phyloP scores from a whole-genome alignment of 2,329 filamentous ascomycete species.

The Sphaerulina populicola region DNA sequence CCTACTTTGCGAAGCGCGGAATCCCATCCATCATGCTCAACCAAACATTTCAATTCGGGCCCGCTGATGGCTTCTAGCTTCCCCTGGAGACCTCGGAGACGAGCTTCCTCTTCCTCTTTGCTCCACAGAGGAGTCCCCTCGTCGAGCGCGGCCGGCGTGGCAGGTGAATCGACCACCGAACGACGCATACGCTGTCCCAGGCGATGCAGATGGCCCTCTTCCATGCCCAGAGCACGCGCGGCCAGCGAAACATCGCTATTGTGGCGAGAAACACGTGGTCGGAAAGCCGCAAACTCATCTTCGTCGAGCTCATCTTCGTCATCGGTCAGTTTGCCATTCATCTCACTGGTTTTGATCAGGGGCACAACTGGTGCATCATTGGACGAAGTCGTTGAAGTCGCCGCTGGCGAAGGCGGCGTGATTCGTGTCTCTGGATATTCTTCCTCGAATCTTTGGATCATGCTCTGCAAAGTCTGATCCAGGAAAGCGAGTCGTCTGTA shows the following conservation, averaged over 20 bases:
- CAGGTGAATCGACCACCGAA: conserved; percentile 49
- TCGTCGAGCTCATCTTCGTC: conserved; percentile 27
- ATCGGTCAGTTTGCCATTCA: conserved; percentile 27
- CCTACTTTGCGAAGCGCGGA: conserved; percentile 55
- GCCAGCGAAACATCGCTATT: conserved; percentile 61
- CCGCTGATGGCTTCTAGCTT: conserved; percentile 47
- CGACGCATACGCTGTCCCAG: conserved; percentile 59
- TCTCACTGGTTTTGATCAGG: conserved; percentile 15
- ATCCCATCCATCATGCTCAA: conserved; percentile 51
- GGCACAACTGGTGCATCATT: conserved; percentile 12
- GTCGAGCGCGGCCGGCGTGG: conserved; percentile 1
- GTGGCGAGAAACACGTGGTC: conserved; percentile 45
- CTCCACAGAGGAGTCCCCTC: conserved; percentile 27
- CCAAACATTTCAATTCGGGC: conserved; percentile 56
- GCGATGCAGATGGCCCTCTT: conserved; percentile 63
- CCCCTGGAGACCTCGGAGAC: conserved; percentile 34
- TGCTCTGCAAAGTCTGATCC: conserved; percentile 76
- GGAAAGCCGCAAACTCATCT: conserved; percentile 32
- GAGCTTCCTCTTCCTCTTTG: conserved; percentile 29
- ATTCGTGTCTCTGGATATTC: conserved; percentile 85
- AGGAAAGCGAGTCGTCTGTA: conserved; percentile 79
- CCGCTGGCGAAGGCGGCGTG: conserved; percentile 17
- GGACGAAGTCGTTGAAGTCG: conserved; percentile 17
- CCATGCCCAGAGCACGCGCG: conserved; percentile 54
- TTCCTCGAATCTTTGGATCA: conserved; percentile 92